Base-by-base conservation (phyloP, 208 protist genomes). In the Phytomonas sp. region DNA sequence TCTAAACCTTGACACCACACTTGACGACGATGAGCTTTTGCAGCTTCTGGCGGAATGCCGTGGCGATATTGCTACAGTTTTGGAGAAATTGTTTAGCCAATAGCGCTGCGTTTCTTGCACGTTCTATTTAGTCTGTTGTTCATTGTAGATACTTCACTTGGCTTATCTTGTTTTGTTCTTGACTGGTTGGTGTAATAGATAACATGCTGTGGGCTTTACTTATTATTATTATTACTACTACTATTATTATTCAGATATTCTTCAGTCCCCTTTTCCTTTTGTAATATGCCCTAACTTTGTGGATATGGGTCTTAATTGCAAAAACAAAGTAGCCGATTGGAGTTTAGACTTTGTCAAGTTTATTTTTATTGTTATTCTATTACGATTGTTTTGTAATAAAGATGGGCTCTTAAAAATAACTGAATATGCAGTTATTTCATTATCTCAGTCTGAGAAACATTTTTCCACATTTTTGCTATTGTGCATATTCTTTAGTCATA, bases 1-100 rank as follows among this genome's bases (percentile, higher is more conserved):
- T 37, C 88, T 93, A 79, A 78, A 76, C 53, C 62, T 97, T 15
- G 86, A 70, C 30, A 76, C 82, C n/a, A 76, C 79, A 28, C 77
- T 79, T 61, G 77, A 66, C 1, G 88, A 94, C 46, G 78, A 82
- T 33, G 76, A 90, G 36, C 62, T 96, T 30, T 69, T 93, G 34
- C 59, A 80, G 20, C 70, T 96, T 59, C 72, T 96, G 62, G 46
- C 43, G 2, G 76, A 94, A 65, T 75, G 80, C 60, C 82, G 81
- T 60, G 91, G 91, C 31, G 88, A 96, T 43, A 68, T 96, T 23
- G 87, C 79, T 3, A 84, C 73, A 5, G 83, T 94, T 5, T 75
- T 96, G 63, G 84, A 83, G 15, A 67, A 78, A 53, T 56, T 94
- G 20, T 82, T 77, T 40, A 60, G 32, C 62, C 68, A 20, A 51